phyloP scores from a whole-genome alignment of 2,329 filamentous ascomycete species.

The Xylariaceae sp. region DNA sequence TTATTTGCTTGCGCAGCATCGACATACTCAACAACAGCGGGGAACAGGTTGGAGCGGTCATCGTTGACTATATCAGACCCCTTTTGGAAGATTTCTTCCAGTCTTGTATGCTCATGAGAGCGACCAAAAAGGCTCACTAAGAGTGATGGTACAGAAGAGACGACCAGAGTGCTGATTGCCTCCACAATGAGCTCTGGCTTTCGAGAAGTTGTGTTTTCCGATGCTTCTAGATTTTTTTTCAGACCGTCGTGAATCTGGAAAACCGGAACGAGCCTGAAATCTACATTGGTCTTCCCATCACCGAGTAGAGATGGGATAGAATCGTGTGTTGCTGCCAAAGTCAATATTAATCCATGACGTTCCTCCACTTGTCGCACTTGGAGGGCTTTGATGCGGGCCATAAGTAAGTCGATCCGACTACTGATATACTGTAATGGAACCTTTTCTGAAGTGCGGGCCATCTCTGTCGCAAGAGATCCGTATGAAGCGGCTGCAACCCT shows the following conservation, averaged over 20 bases:
- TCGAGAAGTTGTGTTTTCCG: slow-evolving; percentile 44
- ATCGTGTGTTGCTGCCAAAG: slow-evolving; percentile 56
- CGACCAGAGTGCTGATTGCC: slow-evolving; percentile 55
- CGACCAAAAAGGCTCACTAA: slow-evolving; percentile 32
- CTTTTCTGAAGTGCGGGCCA: slow-evolving; percentile 26
- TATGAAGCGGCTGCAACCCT: slow-evolving; percentile 68
- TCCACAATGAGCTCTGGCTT: slow-evolving; percentile 64
- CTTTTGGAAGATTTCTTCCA: slow-evolving; percentile 21
- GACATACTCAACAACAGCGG: slow-evolving; percentile 13
- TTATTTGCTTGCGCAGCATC: slow-evolving; percentile 12
- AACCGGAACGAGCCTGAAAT: slow-evolving; percentile 15
- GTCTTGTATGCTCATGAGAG: slow-evolving; percentile 6
- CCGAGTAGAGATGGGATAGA: slow-evolving; percentile 35
- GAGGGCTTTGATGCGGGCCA: slow-evolving; percentile 43
- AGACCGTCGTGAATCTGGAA: slow-evolving; percentile 27
- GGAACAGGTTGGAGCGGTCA: slow-evolving; percentile 3
- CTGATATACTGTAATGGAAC: slow-evolving; percentile 28
- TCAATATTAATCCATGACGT: slow-evolving; percentile 62
- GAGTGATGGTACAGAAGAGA: slow-evolving; percentile 47
- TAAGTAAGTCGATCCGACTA: slow-evolving; percentile 40
- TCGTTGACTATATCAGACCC: slow-evolving; percentile 25
- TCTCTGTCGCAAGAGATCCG: slow-evolving; percentile 51
- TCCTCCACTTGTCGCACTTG: slow-evolving; percentile 62
- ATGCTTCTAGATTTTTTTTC: slow-evolving; percentile 38
- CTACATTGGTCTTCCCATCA: background rate